Evolutionary conservation across 192 early-diverging fungal genomes (phyloP).

Genomic region (Cetraspora pellucida): DNA sequence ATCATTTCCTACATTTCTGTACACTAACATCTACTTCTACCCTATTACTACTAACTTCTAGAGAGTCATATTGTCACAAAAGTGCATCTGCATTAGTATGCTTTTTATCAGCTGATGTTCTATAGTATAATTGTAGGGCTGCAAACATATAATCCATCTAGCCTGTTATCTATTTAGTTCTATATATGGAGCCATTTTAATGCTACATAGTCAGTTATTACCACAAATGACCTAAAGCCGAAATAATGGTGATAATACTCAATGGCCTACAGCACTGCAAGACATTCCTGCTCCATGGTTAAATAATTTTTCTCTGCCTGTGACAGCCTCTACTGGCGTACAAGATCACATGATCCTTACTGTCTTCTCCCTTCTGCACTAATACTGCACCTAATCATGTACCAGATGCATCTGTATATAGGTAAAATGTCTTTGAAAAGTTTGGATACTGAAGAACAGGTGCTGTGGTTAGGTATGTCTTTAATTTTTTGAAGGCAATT

Average conservation of each 20-base stretch:
- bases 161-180: not conserved
- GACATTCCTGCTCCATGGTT: not conserved
- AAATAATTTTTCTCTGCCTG: not conserved
- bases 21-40: no score
- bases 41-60: no score
- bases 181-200: not conserved
- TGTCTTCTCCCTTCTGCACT: slow-evolving; percentile 13
- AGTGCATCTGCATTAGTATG: no score
- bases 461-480: not conserved
- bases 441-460: not conserved
- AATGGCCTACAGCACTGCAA: not conserved
- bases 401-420: not conserved
- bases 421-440: not conserved
- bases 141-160: no score
- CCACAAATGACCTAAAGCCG: not conserved
- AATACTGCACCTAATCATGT: slow-evolving; percentile 8
- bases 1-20: no score
- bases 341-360: not conserved
- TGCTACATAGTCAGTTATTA: not conserved
- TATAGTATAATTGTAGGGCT: no score
- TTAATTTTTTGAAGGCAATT: slow-evolving; percentile 10
- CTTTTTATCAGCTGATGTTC: no score
- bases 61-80: no score
- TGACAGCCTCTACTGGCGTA: slow-evolving; percentile 8
- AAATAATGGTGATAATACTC: not conserved